Evolutionary conservation across 2,329 filamentous ascomycete genomes (phyloP), one percentile per base, ranked within the genome.

Genomic region (Uncinocarpus reesii): DNA sequence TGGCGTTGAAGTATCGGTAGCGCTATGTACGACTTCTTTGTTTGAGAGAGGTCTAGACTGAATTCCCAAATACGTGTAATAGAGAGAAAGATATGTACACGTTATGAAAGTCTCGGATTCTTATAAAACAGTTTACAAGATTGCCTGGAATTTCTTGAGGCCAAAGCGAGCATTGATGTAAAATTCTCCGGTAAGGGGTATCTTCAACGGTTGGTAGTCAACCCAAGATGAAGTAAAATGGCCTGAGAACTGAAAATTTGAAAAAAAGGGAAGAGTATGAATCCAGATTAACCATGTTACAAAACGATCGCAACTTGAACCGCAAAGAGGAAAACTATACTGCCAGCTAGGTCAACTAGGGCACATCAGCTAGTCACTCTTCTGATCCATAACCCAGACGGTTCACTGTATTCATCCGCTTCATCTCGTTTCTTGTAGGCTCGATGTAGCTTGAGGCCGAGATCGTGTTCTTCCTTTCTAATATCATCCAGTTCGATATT

Each of bases 341-440:
- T 5, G 11, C 18, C 18, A 13, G 5, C 10, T 28, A 11, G 8
- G n/a, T n/a, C 11, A 34, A 21, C 5, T 15, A 18, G n/a, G 28
- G 16, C 44, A 45, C 26, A 52, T 75, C 63, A 83, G 52, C 73
- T 77, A 16, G 84, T 88, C 52, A 88, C 81, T 54, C 86, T 75
- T 58, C 82, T 77, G 42, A 93, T 83, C 86, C 86, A 93, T 7
- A 93, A 66, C 24, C 77, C 77, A 8, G 78, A 78, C 58, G 85
- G 56, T 49, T 64, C 64, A 26, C 66, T 65, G 48, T 63, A 63
- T 20, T 55, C 56, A 38, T 67, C 63, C 7, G 83, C 76, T 54
- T 81, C 77, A 57, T 89, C 84, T 56, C 80, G 74, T 41, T 85
- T 76, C 69, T 86, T 89, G 66, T 84, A 83, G 7, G 83, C 81